Percentiles rank a stretch among this genome's conserved stretches.
Conservation (phyloP, 106 monocot species). For the Dendrobium chrysotoxum region DNA sequence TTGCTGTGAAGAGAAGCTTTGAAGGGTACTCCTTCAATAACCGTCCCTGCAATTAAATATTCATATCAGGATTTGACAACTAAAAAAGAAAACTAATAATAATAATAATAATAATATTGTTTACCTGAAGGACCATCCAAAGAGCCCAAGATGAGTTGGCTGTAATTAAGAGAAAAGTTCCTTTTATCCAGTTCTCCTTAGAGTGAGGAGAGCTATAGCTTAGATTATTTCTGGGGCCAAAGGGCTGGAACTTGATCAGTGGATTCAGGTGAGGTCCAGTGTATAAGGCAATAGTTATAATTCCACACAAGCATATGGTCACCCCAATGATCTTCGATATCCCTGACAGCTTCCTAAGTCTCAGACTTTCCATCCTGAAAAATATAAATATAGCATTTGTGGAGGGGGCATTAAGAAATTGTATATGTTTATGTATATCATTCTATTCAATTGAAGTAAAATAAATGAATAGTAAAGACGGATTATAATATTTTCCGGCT, state of each 20-base stretch:
- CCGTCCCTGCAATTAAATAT: conserved; percentile 22
- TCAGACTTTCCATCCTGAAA: conserved; percentile 46
- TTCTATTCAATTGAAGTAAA: too few relatives aligned
- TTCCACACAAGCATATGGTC: conserved; percentile 34
- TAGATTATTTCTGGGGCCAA: not conserved
- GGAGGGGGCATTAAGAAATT: not conserved
- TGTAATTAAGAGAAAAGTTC: conserved; percentile 30
- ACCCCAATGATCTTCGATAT: conserved; percentile 38
- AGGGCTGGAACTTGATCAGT: conserved; percentile 17
- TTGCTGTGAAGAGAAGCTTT: conserved; percentile 39
- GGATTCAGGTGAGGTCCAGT: conserved; percentile 23
- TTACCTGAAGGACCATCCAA: conserved; percentile 16
- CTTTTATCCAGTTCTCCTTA: conserved; percentile 22
- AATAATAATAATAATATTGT: not conserved
- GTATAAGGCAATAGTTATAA: conserved; percentile 43
- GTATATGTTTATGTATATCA: not conserved
- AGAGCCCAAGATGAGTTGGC: conserved; percentile 14
- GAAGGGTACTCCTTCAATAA: conserved; percentile 40
- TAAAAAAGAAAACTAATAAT: not conserved
- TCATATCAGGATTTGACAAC: too few relatives aligned
- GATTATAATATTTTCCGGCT: too few relatives aligned
- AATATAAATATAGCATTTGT: too few relatives aligned
- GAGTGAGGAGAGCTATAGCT: not conserved
- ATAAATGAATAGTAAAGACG: too few relatives aligned
- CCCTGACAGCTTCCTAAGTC: conserved; percentile 36